A percentile compares a stretch with the other conserved stretches of the same genome.
These are phyloP conservation scores for Haplosporangium sp. DNA, from an alignment of 371 early-diverging fungal genomes.

Conservation along the genomic window DNA sequence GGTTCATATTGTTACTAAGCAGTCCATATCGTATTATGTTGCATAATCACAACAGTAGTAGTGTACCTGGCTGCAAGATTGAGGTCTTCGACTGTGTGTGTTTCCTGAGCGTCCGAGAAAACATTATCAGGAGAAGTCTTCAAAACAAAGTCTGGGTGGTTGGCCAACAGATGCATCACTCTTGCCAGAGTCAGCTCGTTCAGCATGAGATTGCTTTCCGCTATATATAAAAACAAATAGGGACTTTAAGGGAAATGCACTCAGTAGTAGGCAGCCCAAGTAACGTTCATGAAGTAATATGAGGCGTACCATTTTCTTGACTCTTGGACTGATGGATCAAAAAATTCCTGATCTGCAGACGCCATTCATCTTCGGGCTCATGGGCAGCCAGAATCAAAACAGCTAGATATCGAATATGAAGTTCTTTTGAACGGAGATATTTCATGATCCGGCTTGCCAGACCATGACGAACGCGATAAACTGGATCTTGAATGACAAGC, in stretches of 20 bases:
- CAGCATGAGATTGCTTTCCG: slow-evolving; percentile 50
- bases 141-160: slow-evolving; percentile 89
- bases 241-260: background rate
- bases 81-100: slow-evolving; percentile 63
- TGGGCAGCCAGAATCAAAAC: slow-evolving; percentile 84
- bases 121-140: slow-evolving; percentile 31
- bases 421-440: slow-evolving; percentile 64
- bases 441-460: slow-evolving; percentile 80
- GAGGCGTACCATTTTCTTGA: slow-evolving; percentile 47
- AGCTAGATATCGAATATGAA: slow-evolving; percentile 78
- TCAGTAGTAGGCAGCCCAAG: background rate
- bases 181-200: slow-evolving; percentile 78
- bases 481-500: slow-evolving; percentile 77
- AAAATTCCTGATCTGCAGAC: slow-evolving; percentile 61
- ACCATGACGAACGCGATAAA: slow-evolving; percentile 83
- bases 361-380: slow-evolving; percentile 82
- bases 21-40: too few species aligned
- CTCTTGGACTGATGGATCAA: slow-evolving; percentile 59
- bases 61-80: slow-evolving; percentile 63
- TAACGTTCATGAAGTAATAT: background rate
- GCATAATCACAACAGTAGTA: too few species aligned
- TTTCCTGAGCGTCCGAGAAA: background rate
- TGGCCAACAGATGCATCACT: slow-evolving; percentile 84
- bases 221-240: background rate
- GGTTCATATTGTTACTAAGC: too few species aligned